Conservation (phyloP, 2,329 filamentous ascomycete genomes). For the Shiraia bambusicola region DNA sequence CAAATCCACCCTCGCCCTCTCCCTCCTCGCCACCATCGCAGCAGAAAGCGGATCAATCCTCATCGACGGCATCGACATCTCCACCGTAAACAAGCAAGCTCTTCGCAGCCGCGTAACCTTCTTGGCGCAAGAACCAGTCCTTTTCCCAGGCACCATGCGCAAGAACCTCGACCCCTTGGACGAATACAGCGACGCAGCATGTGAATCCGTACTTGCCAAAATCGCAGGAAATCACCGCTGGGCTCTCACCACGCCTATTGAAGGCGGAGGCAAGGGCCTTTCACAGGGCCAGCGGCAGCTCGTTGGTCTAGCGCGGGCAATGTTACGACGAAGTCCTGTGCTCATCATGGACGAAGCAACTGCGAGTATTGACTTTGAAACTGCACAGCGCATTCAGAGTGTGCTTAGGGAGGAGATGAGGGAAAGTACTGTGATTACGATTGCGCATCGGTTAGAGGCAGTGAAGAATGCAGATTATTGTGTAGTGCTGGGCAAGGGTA, state of each 20-base stretch:
- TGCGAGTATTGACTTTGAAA: constrained; percentile 64
- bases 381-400: constrained; percentile 57
- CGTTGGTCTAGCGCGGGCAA: constrained; percentile 63
- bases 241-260: constrained; percentile 58
- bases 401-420: constrained; percentile 59
- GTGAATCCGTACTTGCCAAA: constrained; percentile 54
- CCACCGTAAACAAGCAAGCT: constrained; percentile 59
- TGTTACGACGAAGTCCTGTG: constrained; percentile 61
- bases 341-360: constrained; percentile 69
- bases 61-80: constrained; percentile 63
- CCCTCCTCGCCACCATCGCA: constrained; percentile 56
- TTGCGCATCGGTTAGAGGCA: constrained; percentile 65
- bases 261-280: constrained; percentile 62
- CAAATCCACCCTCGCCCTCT: constrained; percentile 73
- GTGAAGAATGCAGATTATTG: constrained; percentile 60
- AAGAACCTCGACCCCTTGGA: constrained; percentile 64
- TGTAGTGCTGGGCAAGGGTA: constrained; percentile 56
- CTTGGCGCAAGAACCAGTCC: constrained; percentile 66
- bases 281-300: constrained; percentile 67
- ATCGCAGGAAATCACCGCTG: constrained; percentile 59
- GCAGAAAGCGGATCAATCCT: constrained; percentile 59
- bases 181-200: constrained; percentile 59
- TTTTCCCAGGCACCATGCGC: constrained; percentile 63
- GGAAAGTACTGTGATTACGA: constrained; percentile 63
- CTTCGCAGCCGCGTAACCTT: constrained; percentile 66